phyloP scores from a whole-genome alignment of 257 asterid genomes.

The Orobanche coerulescens region DNA sequence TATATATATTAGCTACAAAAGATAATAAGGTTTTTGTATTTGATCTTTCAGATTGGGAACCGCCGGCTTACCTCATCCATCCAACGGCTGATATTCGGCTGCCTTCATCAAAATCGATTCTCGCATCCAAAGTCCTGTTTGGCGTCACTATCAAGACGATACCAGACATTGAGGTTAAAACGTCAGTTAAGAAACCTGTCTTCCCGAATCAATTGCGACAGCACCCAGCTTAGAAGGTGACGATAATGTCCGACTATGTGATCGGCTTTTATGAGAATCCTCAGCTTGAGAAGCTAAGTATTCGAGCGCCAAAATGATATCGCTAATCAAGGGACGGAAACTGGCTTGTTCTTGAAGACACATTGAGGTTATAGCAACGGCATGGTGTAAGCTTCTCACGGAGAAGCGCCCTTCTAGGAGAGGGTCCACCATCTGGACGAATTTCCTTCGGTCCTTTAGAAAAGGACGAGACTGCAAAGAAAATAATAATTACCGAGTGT shows the following conservation, averaged over 20 bases:
- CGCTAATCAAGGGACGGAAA: constrained; percentile 61
- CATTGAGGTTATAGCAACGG: constrained; percentile 73
- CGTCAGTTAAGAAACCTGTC: constrained; percentile 23
- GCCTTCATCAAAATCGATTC: no score
- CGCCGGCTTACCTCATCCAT: no score
- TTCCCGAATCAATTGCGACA: constrained; percentile 15
- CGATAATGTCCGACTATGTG: constrained; percentile 28
- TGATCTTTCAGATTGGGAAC: no score
- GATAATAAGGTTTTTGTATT: constrained; percentile 13
- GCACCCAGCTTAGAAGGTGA: constrained; percentile 35
- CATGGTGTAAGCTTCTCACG: constrained; percentile 58
- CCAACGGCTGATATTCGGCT: no score
- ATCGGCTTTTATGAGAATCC: constrained; percentile 26
- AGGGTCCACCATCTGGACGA: constrained; percentile 62
- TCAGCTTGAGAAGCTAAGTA: constrained; percentile 55
- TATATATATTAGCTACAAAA: constrained; percentile 15
- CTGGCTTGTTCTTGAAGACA: constrained; percentile 80
- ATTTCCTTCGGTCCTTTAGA: constrained; percentile 53
- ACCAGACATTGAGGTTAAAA: not conserved
- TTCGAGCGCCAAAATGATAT: constrained; percentile 72
- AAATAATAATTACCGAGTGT: not conserved
- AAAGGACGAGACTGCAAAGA: constrained; percentile 55
- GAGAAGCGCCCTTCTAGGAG: constrained; percentile 53
- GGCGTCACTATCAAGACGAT: no score
- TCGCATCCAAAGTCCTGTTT: no score